Base-by-base conservation (phyloP, 2,329 filamentous ascomycete genomes). In the Fusarium tjaetaba region DNA sequence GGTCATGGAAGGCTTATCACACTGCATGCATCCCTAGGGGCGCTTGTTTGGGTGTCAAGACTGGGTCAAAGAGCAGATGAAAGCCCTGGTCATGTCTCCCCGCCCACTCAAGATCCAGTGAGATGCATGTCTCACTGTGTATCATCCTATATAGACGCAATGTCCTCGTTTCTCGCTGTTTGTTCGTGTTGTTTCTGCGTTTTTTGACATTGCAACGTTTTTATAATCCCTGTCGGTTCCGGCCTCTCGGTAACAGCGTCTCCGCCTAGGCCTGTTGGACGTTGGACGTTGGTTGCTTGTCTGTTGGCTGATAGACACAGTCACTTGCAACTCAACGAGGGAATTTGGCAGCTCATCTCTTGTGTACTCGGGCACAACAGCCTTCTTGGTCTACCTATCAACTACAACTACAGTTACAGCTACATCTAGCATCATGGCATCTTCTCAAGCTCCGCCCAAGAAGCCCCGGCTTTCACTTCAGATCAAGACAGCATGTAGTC, bases 401-500 rank as follows among this genome's bases (percentile, higher is more conserved):
- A 55, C 68, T 61, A 59, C 60, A 61, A 64, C 61, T 49, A 63
- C 45, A 48, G 7, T 30, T 32, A 18, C 28, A 51, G 32, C 68
- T 61, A 58, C 60, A 61, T 68, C 59, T 59, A 59, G 53, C 64
- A 70, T 62, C 60, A 86, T 86, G 84, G 76, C 84, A 42, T 81
- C 79, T 65, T 78, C 77, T 56, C 79, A 81, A 42, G 80, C 79
- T 63, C 80, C 81, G 11, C 79, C 84, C 60, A 88, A 85, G 82
- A 85, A 86, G 78, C 89, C 90, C 6, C 85, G 88, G 77, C 81
- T 91, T 71, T 88, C 87, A 61, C 86, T 90, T 74, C 86, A 88
- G 77, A 89, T 85, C 76, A 88, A 87, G 76, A 82, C 86, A 30
- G 79, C 83, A 36, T 78, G 80, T 63, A 81, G 80, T 39, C 78